Evolutionary conservation across 2,329 filamentous ascomycete genomes (phyloP).

Genomic region (Xylariales sp.): DNA sequence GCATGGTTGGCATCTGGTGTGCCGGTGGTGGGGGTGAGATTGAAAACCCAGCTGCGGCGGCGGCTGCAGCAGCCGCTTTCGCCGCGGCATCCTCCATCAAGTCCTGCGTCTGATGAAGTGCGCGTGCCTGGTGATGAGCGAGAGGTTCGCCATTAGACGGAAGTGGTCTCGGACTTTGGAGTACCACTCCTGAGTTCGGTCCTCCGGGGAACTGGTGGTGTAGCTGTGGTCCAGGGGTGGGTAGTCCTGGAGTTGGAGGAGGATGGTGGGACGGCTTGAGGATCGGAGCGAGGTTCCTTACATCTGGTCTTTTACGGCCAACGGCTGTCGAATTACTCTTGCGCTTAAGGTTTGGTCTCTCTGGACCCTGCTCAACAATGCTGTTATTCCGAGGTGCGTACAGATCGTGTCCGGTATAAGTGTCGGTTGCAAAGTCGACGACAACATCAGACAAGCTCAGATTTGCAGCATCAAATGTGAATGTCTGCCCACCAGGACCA

Average conservation of each 20-base stretch:
- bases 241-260: constrained; percentile 24
- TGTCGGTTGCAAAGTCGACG: constrained; percentile 55
- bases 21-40: constrained; percentile 23
- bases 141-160: constrained; percentile 29
- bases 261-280: constrained; percentile 25
- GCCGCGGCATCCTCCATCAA: constrained; percentile 29
- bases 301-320: constrained; percentile 34
- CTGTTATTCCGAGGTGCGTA: constrained; percentile 36
- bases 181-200: constrained; percentile 33
- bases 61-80: constrained; percentile 30
- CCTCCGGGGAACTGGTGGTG: constrained; percentile 35
- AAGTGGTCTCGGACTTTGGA: constrained; percentile 34
- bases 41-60: constrained; percentile 33
- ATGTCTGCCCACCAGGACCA: constrained; percentile 53
- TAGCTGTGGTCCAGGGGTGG: constrained; percentile 25
- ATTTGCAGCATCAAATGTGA: constrained; percentile 68
- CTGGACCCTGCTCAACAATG: constrained; percentile 12
- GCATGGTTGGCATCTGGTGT: constrained; percentile 26
- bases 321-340: constrained; percentile 38
- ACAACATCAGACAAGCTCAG: constrained; percentile 65
- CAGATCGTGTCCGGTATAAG: constrained; percentile 44
- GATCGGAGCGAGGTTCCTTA: constrained; percentile 31
- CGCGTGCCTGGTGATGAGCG: constrained; percentile 14
- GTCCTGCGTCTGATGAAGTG: constrained; percentile 22
- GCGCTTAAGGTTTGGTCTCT: constrained; percentile 41